Base-by-base conservation (phyloP, 192 early-diverging fungal species). In the Rhizophagus clarus region DNA sequence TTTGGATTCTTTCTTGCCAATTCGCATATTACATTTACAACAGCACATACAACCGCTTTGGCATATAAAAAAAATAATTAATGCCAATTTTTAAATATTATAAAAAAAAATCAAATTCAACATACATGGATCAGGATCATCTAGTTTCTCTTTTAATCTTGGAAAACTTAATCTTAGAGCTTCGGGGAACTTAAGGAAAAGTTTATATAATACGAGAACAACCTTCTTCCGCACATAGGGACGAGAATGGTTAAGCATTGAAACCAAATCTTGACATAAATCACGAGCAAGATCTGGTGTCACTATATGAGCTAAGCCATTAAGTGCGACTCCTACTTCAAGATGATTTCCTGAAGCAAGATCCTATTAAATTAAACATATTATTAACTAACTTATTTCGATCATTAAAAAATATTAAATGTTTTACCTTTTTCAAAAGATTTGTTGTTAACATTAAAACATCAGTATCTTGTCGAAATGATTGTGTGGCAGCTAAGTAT, bases 361-460 rank as follows among this genome's bases (percentile, higher is more conserved):
- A 83, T 99, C 97, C 92, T 96, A 83, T 32, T 51, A 68, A 22
- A 45, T 45, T 45, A 45, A 10, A 22, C 5, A n/a, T 3, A 66
- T 29, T 66, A 24, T 24, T 42, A 12, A 45, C 9, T 45, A 45
- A 45, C 11, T 45, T 12, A 45, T 45, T 45, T 45, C 8, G 37
- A 40, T 40, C 37, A 7, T 45, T 26, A 34, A 45, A n/a, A 62
- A 62, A 9, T 61, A 20, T 24, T 42, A 29, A 45, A 51, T 51
- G 3, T 4, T 49, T 49, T 85, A 95, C 95, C 85, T 99, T 99
- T 83, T 96, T 96, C 70, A 98, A 95, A 80, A 97, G 86, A 84
- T 99, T 99, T 12, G 96, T 98, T 15, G 93, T 93, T 56, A 99
- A 88, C 96, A 99, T 98, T 42, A 98, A 86, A 11, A 99, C 96